These are phyloP conservation scores for Suillus placidus DNA, from an alignment of 768 basidiomycete genomes.

Conservation along the genomic window DNA sequence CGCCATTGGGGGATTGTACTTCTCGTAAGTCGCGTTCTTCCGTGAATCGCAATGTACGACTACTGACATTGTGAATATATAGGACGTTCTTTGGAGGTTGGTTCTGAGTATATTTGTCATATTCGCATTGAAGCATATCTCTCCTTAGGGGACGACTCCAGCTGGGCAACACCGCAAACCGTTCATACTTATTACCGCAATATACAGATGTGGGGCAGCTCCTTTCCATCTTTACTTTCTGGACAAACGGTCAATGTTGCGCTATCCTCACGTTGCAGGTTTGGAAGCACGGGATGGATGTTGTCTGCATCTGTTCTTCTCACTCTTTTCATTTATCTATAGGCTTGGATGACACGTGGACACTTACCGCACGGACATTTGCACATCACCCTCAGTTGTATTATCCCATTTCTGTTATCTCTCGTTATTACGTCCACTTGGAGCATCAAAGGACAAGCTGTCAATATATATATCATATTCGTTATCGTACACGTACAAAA, in stretches of 20 bases:
- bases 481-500: not conserved
- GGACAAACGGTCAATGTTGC: slow-evolving; percentile 24
- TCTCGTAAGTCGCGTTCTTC: slow-evolving; percentile 56
- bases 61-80: slow-evolving; percentile 8
- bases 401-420: not conserved
- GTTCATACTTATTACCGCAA: slow-evolving; percentile 80
- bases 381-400: not conserved
- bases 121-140: slow-evolving; percentile 17
- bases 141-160: slow-evolving; percentile 55
- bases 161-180: slow-evolving; percentile 70
- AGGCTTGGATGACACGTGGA: not conserved
- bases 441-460: not conserved
- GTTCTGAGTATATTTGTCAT: slow-evolving; percentile 1
- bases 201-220: slow-evolving; percentile 64
- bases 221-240: slow-evolving; percentile 46
- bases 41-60: slow-evolving; percentile 3
- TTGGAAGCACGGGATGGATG: slow-evolving; percentile 4
- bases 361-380: not conserved
- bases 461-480: not conserved
- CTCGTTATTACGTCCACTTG: not conserved
- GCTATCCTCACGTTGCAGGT: not conserved
- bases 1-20: slow-evolving; percentile 69
- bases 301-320: slow-evolving; percentile 1
- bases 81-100: slow-evolving; percentile 85
- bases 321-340: not conserved